Conservation (phyloP, 2,329 filamentous ascomycete species). For the Gaeumannomyces tritici region DNA sequence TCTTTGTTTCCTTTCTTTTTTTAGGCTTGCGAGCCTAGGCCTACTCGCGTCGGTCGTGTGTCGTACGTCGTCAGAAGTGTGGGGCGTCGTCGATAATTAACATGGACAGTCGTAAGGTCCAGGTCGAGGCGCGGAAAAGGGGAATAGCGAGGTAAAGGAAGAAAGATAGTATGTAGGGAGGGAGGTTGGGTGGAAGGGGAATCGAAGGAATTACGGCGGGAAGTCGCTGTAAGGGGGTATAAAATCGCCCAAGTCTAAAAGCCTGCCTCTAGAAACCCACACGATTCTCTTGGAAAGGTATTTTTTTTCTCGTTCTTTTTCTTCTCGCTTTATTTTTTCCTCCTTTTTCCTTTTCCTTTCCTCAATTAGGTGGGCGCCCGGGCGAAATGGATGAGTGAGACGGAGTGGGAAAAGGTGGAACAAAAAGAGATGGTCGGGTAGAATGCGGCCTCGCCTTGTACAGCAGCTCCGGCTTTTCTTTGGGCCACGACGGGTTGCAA, state of each 20-base stretch:
- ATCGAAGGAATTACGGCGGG: neutral
- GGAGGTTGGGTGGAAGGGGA: neutral
- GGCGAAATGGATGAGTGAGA: neutral
- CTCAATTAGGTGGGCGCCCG: neutral
- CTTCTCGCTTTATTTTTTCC: neutral
- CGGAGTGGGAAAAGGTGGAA: neutral
- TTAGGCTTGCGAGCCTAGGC: neutral
- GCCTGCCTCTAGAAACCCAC: neutral
- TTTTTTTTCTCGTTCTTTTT: neutral
- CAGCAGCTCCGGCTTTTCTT: neutral
- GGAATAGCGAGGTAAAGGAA: neutral
- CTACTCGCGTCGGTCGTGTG: neutral
- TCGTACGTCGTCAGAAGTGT: neutral
- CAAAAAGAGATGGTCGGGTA: neutral
- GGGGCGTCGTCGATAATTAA: neutral
- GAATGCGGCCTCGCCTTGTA: neutral
- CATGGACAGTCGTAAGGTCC: neutral
- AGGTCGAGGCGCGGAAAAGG: neutral
- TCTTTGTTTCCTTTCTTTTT: neutral
- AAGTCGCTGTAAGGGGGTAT: neutral
- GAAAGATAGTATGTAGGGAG: neutral
- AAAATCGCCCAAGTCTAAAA: neutral
- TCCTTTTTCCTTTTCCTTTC: neutral
- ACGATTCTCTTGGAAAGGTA: neutral
- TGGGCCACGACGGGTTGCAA: slow-evolving; percentile 5